These are phyloP conservation scores for Suillus discolor DNA, from an alignment of 768 basidiomycete genomes.

Conservation along the genomic window DNA sequence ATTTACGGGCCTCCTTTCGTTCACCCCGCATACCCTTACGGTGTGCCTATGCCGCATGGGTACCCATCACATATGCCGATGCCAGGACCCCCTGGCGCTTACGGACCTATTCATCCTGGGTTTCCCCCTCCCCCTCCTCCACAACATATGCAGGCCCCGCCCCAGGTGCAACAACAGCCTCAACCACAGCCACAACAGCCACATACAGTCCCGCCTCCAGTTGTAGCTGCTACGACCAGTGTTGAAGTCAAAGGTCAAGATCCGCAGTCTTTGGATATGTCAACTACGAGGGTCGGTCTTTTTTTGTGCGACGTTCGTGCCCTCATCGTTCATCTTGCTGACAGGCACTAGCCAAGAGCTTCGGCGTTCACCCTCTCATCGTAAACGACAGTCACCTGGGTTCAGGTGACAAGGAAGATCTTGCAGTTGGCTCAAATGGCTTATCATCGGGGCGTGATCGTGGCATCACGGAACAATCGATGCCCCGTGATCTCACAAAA, in stretches of 20 bases:
- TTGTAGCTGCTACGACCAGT: conserved; percentile 21
- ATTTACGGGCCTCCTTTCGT: conserved; percentile 39
- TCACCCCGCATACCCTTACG: conserved; percentile 48
- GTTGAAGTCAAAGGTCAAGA: conserved; percentile 71
- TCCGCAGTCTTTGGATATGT: conserved; percentile 79
- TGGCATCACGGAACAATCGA: conserved; percentile 50
- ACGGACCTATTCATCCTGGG: conserved; percentile 59
- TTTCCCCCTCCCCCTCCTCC: conserved; percentile 46
- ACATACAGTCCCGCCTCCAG: conserved; percentile 26
- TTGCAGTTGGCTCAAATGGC: conserved; percentile 75
- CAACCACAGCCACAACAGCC: conserved; percentile 37
- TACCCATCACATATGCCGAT: conserved; percentile 46
- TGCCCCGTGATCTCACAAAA: conserved; percentile 59
- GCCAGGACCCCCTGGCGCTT: conserved; percentile 44
- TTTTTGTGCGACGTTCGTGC: not conserved
- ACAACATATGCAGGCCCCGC: conserved; percentile 37
- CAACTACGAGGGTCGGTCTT: conserved; percentile 56
- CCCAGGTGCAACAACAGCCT: conserved; percentile 39
- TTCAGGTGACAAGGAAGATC: conserved; percentile 65
- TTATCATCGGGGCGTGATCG: conserved; percentile 72
- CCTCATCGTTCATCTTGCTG: conserved; percentile 14
- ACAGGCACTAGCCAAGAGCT: conserved; percentile 73
- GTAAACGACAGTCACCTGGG: conserved; percentile 64
- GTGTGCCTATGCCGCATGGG: conserved; percentile 43
- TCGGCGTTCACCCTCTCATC: conserved; percentile 75